phyloP scores from a whole-genome alignment of 139 green algal genomes.

The Parachlorella kessleri region DNA sequence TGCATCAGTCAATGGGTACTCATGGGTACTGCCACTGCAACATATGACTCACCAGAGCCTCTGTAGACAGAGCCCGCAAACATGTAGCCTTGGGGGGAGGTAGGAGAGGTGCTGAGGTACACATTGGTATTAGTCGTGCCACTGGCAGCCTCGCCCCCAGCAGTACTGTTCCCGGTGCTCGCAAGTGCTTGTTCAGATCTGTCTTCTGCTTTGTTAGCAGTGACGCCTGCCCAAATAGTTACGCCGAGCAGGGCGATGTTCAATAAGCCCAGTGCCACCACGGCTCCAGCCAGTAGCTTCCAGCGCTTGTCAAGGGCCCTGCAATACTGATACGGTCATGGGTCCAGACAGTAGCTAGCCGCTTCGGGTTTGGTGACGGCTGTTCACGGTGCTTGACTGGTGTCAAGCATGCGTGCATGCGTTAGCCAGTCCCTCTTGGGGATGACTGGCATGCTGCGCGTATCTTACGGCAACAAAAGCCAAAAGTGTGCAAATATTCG shows the following conservation, averaged over 20 bases:
- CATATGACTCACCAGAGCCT: not conserved
- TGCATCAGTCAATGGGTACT: not conserved
- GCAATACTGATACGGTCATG: no score
- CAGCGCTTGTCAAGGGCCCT: no score
- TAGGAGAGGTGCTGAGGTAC: not conserved
- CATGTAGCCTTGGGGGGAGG: not conserved
- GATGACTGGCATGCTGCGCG: no score
- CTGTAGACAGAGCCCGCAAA: slow-evolving; percentile 1
- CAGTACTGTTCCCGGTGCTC: not conserved
- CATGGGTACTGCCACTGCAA: not conserved
- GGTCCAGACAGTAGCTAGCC: no score
- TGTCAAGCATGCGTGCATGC: no score
- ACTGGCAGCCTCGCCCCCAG: not conserved
- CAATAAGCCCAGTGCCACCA: not conserved
- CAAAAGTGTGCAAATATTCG: no score
- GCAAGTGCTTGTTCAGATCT: not conserved
- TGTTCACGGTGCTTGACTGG: no score
- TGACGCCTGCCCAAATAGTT: not conserved
- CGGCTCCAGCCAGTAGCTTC: not conserved
- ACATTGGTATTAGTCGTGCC: not conserved
- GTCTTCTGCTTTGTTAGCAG: not conserved
- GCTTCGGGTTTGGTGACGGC: no score
- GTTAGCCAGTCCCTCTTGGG: no score
- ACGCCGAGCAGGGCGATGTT: not conserved
- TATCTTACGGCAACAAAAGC: no score